Base-by-base conservation (phyloP, 2,329 filamentous ascomycete genomes). In the Fusarium sp. region DNA sequence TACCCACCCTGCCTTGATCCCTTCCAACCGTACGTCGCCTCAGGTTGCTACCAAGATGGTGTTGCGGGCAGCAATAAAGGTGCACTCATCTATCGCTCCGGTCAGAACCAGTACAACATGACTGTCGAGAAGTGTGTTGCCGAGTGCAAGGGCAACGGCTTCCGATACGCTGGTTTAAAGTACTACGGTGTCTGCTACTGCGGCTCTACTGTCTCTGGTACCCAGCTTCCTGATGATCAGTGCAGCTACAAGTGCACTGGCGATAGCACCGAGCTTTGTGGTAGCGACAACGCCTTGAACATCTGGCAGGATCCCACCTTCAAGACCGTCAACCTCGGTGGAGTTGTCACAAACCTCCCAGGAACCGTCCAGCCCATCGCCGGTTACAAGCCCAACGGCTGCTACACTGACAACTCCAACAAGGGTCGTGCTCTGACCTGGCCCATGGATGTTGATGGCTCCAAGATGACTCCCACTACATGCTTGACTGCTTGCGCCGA, bases 331-430 rank as follows among this genome's bases (percentile, higher is more conserved):
- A 39, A 64, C 23, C 60, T 64, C 37, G 61, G 61, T 17, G 61
- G 61, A 15, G 60, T 64, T 17, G 17, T 64, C 23, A 78, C 77
- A 20, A 78, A 84, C 50, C 75, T 83, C 25, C 83, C 40, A 23
- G 83, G 66, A 35, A 23, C 15, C 17, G 27, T 44, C 39, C 64
- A 59, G 44, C 41, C 82, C 23, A 79, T 84, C 44, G 79, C 80
- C 53, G 81, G 83, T 45, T 92, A 88, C 81, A 79, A 80, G 43
- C 84, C 87, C 67, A 75, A 85, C n/a, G 90, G 90, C 56, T 92
- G 90, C 79, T 90, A 85, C 71, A 81, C 79, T 27, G 85, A 86
- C 63, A 72, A 79, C 56, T 78, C 78, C 20, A 65, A 63, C 47
- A 66, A 78, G 51, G 80, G 82, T 40, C 81, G 80, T 48, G 80